phyloP scores from a whole-genome alignment of 129 eudicot species.

The Ambrosia artemisiifolia region DNA sequence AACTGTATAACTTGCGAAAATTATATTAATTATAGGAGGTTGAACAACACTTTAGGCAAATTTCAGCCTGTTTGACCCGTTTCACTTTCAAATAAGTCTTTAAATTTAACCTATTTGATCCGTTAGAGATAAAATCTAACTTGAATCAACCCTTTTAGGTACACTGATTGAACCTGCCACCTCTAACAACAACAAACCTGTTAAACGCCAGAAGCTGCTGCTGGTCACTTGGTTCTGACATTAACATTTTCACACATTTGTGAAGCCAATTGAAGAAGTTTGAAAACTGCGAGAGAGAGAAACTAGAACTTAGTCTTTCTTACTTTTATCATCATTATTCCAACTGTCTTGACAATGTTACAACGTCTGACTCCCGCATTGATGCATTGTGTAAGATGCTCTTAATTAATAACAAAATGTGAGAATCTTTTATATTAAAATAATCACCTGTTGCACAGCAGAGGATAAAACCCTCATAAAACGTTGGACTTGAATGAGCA shows the following conservation, averaged over 20 bases:
- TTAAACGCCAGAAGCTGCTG: conserved; percentile 71
- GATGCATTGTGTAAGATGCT: not conserved
- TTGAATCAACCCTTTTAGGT: not conserved
- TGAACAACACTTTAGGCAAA: not conserved
- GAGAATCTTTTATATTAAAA: not conserved
- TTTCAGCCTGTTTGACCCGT: not conserved
- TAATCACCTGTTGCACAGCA: conserved; percentile 76
- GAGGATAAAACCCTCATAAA: conserved; percentile 81
- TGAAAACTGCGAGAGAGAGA: conserved; percentile 62
- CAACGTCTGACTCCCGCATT: not conserved
- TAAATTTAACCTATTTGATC: not conserved
- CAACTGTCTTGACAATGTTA: not conserved
- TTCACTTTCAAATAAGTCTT: not conserved
- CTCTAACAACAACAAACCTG: conserved; percentile 44
- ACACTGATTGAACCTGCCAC: not conserved
- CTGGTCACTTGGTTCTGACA: conserved; percentile 93
- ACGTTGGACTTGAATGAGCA: conserved; percentile 77
- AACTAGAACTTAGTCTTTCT: conserved; percentile 42
- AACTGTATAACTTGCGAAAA: not conserved
- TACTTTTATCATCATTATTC: not conserved
- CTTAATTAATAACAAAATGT: not conserved
- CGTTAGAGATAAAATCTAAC: not conserved
- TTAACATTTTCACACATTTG: conserved; percentile 77
- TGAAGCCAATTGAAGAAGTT: conserved; percentile 96
- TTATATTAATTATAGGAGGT: not conserved